phyloP scores from a whole-genome alignment of 352 stramenopile genomes.

The Globisporangium parvum region DNA sequence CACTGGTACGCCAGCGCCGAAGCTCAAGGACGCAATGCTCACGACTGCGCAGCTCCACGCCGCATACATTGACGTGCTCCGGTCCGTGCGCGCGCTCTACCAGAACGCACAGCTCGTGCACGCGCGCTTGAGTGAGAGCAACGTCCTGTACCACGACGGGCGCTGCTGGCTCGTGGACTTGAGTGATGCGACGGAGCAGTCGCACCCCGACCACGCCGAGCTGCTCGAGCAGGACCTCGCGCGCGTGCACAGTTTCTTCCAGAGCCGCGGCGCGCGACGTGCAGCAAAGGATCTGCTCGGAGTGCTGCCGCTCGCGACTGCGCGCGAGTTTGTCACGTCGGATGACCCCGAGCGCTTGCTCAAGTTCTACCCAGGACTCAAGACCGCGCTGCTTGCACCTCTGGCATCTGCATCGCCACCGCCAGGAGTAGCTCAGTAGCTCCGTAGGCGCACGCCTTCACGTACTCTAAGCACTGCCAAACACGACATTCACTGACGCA shows the following conservation, averaged over 20 bases:
- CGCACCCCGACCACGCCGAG: conserved; percentile 45
- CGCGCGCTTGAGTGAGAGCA: conserved; percentile 44
- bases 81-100: conserved; percentile 36
- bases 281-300: conserved; percentile 22
- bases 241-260: conserved; percentile 71
- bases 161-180: conserved; percentile 86
- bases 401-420: too few species aligned
- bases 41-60: conserved; percentile 31
- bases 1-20: conserved; percentile 18
- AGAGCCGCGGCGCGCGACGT: conserved; percentile 21
- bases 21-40: conserved; percentile 41
- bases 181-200: conserved; percentile 58
- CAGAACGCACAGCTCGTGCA: conserved; percentile 56
- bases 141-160: conserved; percentile 61
- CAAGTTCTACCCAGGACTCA: conserved; percentile 24
- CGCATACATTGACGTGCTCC: conserved; percentile 36
- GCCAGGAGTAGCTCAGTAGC: background rate
- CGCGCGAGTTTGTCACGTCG: conserved; percentile 21
- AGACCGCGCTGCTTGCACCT: conserved; percentile 13
- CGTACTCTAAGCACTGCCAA: too few species aligned
- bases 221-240: conserved; percentile 58
- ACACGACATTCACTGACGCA: background rate
- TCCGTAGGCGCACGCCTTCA: too few species aligned
- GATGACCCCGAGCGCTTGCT: conserved; percentile 25
- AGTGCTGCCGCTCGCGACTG: conserved; percentile 9